Conservation (phyloP, 139 green algal species). For the Picochlorum costavermella region DNA sequence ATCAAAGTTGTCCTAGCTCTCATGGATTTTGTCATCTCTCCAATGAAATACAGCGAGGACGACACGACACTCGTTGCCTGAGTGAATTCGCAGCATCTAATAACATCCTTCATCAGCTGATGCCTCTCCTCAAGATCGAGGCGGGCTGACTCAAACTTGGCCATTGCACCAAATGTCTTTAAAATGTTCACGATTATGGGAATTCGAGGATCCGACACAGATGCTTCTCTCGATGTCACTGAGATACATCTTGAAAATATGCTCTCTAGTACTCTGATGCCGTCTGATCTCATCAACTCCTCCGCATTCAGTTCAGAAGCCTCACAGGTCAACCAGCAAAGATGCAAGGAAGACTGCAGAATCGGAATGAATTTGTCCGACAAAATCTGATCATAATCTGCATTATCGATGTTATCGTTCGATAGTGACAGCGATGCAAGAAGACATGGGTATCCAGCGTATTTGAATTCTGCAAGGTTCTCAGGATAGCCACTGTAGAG, state of each 20-base stretch:
- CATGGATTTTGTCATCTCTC: slow-evolving; percentile 37
- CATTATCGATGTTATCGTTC: neutral
- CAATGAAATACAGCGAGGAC: slow-evolving; percentile 55
- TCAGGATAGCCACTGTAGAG: slow-evolving; percentile 68
- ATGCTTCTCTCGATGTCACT: slow-evolving; percentile 47
- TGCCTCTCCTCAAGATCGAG: slow-evolving; percentile 29
- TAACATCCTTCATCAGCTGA: slow-evolving; percentile 24
- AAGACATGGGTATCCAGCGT: slow-evolving; percentile 85
- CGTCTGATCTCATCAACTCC: slow-evolving; percentile 73
- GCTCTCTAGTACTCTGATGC: slow-evolving; percentile 49
- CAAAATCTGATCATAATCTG: slow-evolving; percentile 40
- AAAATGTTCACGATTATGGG: slow-evolving; percentile 48
- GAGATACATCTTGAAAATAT: slow-evolving; percentile 65
- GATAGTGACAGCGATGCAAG: slow-evolving; percentile 41
- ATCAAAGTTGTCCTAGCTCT: slow-evolving; percentile 57
- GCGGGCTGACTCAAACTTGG: slow-evolving; percentile 40
- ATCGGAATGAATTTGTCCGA: slow-evolving; percentile 22
- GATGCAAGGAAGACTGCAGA: slow-evolving; percentile 63
- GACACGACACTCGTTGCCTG: slow-evolving; percentile 56
- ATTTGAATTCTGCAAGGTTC: slow-evolving; percentile 84
- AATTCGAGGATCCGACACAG: slow-evolving; percentile 28
- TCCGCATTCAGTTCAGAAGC: slow-evolving; percentile 71
- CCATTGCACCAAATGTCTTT: slow-evolving; percentile 59
- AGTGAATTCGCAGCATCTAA: slow-evolving; percentile 45
- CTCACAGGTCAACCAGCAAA: slow-evolving; percentile 84